Evolutionary conservation across 257 asterid species (phyloP).

Genomic region (Apocynum venetum): DNA sequence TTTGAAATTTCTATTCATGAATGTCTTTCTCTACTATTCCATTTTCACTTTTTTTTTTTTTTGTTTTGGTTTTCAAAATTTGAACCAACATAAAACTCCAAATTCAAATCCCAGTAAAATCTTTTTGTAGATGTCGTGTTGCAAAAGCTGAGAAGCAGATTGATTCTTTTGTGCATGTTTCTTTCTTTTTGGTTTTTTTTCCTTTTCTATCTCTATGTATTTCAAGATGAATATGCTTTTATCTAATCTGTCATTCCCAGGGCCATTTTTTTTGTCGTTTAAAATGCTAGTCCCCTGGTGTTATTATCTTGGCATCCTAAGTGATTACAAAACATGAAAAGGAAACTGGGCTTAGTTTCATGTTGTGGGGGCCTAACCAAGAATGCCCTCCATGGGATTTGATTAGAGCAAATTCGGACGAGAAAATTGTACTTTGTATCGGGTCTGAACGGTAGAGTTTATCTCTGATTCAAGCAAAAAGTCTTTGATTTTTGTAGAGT

Average conservation of each 20-base stretch:
- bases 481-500: too few relatives aligned
- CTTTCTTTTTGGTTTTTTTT: not conserved
- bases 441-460: not conserved
- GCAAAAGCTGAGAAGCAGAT: constrained; percentile 26
- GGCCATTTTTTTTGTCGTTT: not conserved
- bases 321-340: too few relatives aligned
- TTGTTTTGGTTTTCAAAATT: constrained; percentile 24
- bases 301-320: not conserved
- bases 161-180: constrained; percentile 35
- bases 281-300: not conserved
- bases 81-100: constrained; percentile 16
- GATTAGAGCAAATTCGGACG: not conserved
- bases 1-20: constrained; percentile 2
- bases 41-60: not conserved
- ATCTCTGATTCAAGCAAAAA: too few relatives aligned
- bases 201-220: constrained; percentile 7
- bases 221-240: not conserved
- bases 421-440: not conserved
- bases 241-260: not conserved
- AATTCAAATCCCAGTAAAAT: constrained; percentile 9
- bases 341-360: not conserved
- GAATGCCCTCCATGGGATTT: not conserved
- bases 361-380: too few relatives aligned
- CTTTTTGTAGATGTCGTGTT: constrained; percentile 25
- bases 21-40: not conserved